Percentiles rank a stretch among this genome's conserved stretches.
phyloP scores from a whole-genome alignment of 352 stramenopile genomes.

The Nothophytophthora sp. region DNA sequence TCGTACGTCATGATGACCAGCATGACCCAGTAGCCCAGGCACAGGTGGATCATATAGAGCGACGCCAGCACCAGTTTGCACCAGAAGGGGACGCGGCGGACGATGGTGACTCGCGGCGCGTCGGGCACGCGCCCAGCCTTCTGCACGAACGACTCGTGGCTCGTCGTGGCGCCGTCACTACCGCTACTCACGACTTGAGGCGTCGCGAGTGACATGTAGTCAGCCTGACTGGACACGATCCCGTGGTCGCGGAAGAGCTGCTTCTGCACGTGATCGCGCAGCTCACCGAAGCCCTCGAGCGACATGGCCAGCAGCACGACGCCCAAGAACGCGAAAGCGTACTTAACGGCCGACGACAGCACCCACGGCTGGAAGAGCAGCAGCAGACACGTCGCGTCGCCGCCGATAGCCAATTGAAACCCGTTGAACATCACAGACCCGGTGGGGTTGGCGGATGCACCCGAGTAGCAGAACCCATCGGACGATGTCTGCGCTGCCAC shows the following conservation, averaged over 20 bases:
- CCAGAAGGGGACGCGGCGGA: slow-evolving; percentile 52
- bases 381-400: slow-evolving; percentile 58
- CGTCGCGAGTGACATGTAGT: slow-evolving; percentile 56
- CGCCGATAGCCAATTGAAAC: slow-evolving; percentile 73
- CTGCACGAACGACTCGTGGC: slow-evolving; percentile 16
- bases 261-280: slow-evolving; percentile 46
- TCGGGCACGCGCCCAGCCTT: slow-evolving; percentile 26
- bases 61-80: slow-evolving; percentile 61
- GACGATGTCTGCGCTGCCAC: slow-evolving; percentile 29
- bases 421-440: slow-evolving; percentile 87
- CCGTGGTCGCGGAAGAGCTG: slow-evolving; percentile 56
- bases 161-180: slow-evolving; percentile 2
- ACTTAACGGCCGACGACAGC: slow-evolving; percentile 63
- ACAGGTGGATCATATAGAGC: slow-evolving; percentile 81
- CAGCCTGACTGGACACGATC: slow-evolving; percentile 54
- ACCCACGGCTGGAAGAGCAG: slow-evolving; percentile 86
- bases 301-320: slow-evolving; percentile 67
- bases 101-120: slow-evolving; percentile 35
- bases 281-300: slow-evolving; percentile 63
- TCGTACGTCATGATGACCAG: slow-evolving; percentile 89
- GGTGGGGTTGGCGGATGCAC: slow-evolving; percentile 29
- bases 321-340: slow-evolving; percentile 75
- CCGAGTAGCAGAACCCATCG: slow-evolving; percentile 59
- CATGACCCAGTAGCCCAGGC: slow-evolving; percentile 84
- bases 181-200: slow-evolving; percentile 24